Base-by-base conservation (phyloP, 352 stramenopile genomes). In the Hyaloperonospora arabidopsidis region DNA sequence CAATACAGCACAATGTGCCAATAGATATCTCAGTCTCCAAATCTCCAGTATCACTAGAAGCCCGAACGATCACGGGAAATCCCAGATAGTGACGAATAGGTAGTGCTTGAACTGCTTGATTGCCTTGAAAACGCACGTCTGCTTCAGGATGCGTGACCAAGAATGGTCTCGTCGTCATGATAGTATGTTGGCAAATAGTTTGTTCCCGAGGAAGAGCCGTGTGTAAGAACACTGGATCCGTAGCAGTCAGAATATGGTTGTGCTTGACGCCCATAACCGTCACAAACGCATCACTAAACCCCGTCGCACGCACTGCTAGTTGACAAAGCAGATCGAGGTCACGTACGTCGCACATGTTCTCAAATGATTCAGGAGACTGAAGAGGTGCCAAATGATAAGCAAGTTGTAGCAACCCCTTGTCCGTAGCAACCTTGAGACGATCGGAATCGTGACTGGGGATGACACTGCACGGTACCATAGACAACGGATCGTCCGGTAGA, bases 91-190 rank as follows among this genome's bases (percentile, higher is more conserved):
- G 74, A 0, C 59, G 59, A 32, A 76, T 63, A 2, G 52, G 48
- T 4, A 67, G 35, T 0, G 47, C 38, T 41, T 62, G 53, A 2
- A 65, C 46, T 0, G 51, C 38, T 34, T 21, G 14, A 1, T 68
- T 68, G 23, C 57, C 48, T 14, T 78, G 64, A 23, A 78, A 69
- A 2, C 69, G 69, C 5, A 75, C 63, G 40, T 78, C 69, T 14
- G 69, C 58, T 35, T 74, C 56, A 2, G 56, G 57, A 19, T 78
- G 52, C 6, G 52, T 60, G 2, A 59, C 49, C 22, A 71, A 18
- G 11, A 78, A 60, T 0, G 69, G 69, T 19, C 61, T 63, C 4
- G 47, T 52, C 0, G 60, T 67, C 48, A 78, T 54, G 6, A 78
- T 51, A 0, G 65, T 66, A 45, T 78, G 69, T 21, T 70, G 58